Base-by-base conservation (phyloP, 805 yeast genomes). In the fission yeast (Schizosaccharomyces pombe) region DNA sequence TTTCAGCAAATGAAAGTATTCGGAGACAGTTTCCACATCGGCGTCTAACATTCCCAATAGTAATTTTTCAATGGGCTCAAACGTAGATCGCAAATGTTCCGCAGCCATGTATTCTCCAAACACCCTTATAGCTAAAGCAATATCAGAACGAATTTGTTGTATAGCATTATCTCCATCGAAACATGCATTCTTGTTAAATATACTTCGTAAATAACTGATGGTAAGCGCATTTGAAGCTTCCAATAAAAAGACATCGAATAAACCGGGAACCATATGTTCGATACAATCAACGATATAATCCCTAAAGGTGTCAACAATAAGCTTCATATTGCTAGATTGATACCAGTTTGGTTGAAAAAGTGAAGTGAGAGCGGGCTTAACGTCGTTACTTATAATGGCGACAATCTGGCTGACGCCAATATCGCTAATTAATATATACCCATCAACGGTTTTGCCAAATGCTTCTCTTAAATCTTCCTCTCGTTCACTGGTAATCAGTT, bases 331-430 rank as follows among this genome's bases (percentile, higher is more conserved):
- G 64, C 75, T 74, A 34, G 68, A 70, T 40, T 75, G 75, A 61
- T 80, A 77, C 95, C 95, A 85, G 19, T 69, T 63, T 55, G 79
- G 79, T 51, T 81, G 72, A 64, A 85, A 83, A 1, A 84, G 70
- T 53, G 71, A 70, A 3, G 75, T 69, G 57, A 80, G 75, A 2
- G 84, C 81, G 4, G 74, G 75, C 54, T 70, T 72, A 57, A 84
- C 68, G 67, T 85, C 95, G 60, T 79, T 82, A 62, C 80, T 75
- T 54, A 85, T 79, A 43, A 85, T 76, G 24, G 72, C 75, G 31
- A 75, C 65, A 53, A 78, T 62, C 6, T 74, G 77, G 56, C 67
- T 68, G 53, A 81, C 75, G 55, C 85, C 75, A 40, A 75, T 71
- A 58, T 80, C 77, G 29, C 85, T 83, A 31, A 84, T 77, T 57